Evolutionary conservation across 2,329 filamentous ascomycete genomes (phyloP), one percentile per base, ranked within the genome.

Genomic region (Aspergillus niger): DNA sequence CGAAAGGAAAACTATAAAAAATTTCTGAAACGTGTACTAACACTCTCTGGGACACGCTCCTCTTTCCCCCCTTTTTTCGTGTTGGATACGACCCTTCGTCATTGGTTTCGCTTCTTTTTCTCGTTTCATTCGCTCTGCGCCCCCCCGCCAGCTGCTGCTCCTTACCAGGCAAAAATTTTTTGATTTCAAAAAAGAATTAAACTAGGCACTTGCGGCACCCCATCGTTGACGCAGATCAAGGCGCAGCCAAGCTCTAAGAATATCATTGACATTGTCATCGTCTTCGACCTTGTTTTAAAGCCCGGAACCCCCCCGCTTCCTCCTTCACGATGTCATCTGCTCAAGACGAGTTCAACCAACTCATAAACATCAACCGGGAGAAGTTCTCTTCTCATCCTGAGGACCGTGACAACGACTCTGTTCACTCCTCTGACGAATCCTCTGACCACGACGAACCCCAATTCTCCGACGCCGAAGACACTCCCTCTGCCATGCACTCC

Each of bases 321-420:
- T 28, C 57, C 61, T 43, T 70, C 73, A 76, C 61, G 47, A 80
- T 79, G 77, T 76, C 77, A 60, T 62, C 70, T 39, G 79, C 79
- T 55, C 78, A 80, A 68, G 79, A 81, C 70, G 79, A 81, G 74
- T 79, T 79, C 67, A 76, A 81, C 57, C 74, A 73, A 53, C 72
- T 80, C 61, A 71, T 80, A 48, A 71, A 72, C 59, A 72, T 67
- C 62, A 75, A 74, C 51, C 74, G 72, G 55, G 74, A 76, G 55
- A 70, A 68, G 49, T 65, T 62, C 58, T 69, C 72, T 55, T 68
- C 71, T 38, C 79, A 81, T 65, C 79, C 79, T 11, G 79, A 81
- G 70, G 79, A 81, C 64, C 72, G 70, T 57, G 67, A 72, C 60
- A 61, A 72, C 47, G 66, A 67, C 53, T 72, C 69, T 17, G 65